Evolutionary conservation across 352 stramenopile species (phyloP).

Genomic region (Pythium periplocum): DNA sequence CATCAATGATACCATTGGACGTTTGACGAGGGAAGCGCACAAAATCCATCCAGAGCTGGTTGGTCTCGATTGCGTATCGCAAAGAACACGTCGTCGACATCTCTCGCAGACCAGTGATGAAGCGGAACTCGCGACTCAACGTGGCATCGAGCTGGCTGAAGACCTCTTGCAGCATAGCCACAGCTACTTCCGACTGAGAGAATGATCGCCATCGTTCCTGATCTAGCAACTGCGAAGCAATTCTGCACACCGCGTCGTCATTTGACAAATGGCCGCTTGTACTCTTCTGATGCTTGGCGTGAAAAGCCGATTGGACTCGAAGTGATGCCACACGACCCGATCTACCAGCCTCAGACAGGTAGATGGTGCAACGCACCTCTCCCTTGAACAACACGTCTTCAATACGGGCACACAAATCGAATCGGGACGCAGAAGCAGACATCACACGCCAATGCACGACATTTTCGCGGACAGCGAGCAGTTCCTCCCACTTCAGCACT

Average conservation of each 20-base stretch:
- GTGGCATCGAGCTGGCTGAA: background rate
- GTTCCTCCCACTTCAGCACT: conserved; percentile 16
- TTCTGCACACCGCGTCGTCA: background rate
- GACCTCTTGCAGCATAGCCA: too few relatives aligned
- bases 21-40: conserved; percentile 41
- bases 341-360: too few relatives aligned
- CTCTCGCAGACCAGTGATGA: conserved; percentile 49
- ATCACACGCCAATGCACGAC: conserved; percentile 14
- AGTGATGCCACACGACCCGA: background rate
- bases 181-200: too few relatives aligned
- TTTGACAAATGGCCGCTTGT: background rate
- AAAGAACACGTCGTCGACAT: conserved; percentile 52
- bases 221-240: background rate
- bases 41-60: conserved; percentile 63
- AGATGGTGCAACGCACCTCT: too few relatives aligned
- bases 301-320: background rate
- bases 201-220: too few relatives aligned
- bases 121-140: conserved; percentile 43
- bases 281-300: background rate
- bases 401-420: conserved; percentile 3
- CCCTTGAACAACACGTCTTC: background rate
- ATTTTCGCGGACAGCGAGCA: conserved; percentile 16
- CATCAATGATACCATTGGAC: conserved; percentile 12
- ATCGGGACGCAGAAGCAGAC: conserved; percentile 5
- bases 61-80: conserved; percentile 24